Percentiles rank a stretch among this genome's conserved stretches.
These are phyloP conservation scores for Candida tropicalis DNA, from an alignment of 1,139 yeast genomes.

Conservation along the genomic window DNA sequence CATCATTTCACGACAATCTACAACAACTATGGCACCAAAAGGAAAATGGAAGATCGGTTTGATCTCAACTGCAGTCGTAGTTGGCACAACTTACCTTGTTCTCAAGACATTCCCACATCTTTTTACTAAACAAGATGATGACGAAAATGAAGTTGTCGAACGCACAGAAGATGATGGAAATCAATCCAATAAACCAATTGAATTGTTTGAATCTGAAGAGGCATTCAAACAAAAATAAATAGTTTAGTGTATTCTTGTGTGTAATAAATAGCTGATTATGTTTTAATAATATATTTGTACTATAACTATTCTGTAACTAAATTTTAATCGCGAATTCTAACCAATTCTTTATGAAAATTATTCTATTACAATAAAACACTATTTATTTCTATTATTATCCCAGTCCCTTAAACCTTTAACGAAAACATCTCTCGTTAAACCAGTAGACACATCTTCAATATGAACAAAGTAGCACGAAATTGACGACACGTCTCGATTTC, in stretches of 20 bases:
- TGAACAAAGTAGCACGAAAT: constrained; percentile 65
- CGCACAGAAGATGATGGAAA: constrained; percentile 23
- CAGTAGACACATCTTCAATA: constrained; percentile 45
- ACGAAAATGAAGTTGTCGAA: constrained; percentile 16
- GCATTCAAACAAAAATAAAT: constrained; percentile 6
- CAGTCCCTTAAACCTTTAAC: constrained; percentile 45
- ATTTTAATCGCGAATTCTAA: no score
- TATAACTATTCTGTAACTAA: no score
- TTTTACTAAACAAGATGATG: constrained; percentile 10
- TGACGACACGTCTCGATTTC: constrained; percentile 65
- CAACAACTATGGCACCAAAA: constrained; percentile 4
- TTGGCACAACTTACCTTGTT: constrained; percentile 48
- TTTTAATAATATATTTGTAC: no score
- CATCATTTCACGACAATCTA: background rate
- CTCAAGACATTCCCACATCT: constrained; percentile 56
- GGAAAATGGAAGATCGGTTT: constrained; percentile 22
- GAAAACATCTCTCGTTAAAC: constrained; percentile 53
- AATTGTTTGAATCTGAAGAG: constrained; percentile 18
- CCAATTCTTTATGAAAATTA: background rate
- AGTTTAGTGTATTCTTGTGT: background rate
- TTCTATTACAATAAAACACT: background rate
- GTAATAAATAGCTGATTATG: no score
- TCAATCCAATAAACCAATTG: constrained; percentile 25
- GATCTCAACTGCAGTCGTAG: constrained; percentile 41
- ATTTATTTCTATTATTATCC: constrained; percentile 20